phyloP scores from a whole-genome alignment of 306 rosid species.

The Vigna trinervia region DNA sequence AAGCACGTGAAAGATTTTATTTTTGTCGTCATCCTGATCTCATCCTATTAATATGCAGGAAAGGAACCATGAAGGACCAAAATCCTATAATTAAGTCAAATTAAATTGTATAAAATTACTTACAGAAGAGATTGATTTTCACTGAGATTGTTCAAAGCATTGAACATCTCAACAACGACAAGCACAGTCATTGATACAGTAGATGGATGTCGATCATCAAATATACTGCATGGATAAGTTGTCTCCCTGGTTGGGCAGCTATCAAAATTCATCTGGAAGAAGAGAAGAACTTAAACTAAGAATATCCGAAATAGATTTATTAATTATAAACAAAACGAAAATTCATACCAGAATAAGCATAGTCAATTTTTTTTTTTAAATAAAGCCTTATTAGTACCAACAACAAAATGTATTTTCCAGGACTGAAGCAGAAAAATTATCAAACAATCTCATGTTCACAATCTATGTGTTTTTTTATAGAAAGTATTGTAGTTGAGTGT shows the following conservation, averaged over 20 bases:
- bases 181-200: conserved; percentile 99
- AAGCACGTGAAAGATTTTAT: conserved; percentile 18
- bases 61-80: conserved; percentile 22
- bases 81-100: conserved; percentile 25
- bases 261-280: conserved; percentile 84
- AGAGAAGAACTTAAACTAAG: conserved; percentile 30
- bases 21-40: conserved; percentile 20
- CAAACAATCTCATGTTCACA: conserved; percentile 4
- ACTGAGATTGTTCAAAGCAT: conserved; percentile 97
- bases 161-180: conserved; percentile 98
- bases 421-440: conserved; percentile 31
- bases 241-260: conserved; percentile 88
- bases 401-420: conserved; percentile 13
- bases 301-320: conserved; percentile 41
- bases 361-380: not conserved
- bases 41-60: conserved; percentile 34
- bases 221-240: conserved; percentile 88
- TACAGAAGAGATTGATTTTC: conserved; percentile 98
- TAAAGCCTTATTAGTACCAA: not conserved
- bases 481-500: not conserved
- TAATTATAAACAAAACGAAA: conserved; percentile 22
- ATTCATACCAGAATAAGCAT: conserved; percentile 31
- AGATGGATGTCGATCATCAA: conserved; percentile 94
- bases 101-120: conserved; percentile 53
- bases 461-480: not conserved